Percentiles rank a stretch among this genome's conserved stretches.
These are phyloP conservation scores for Russula griseocarnosa DNA, from an alignment of 768 basidiomycete species.

Conservation along the genomic window DNA sequence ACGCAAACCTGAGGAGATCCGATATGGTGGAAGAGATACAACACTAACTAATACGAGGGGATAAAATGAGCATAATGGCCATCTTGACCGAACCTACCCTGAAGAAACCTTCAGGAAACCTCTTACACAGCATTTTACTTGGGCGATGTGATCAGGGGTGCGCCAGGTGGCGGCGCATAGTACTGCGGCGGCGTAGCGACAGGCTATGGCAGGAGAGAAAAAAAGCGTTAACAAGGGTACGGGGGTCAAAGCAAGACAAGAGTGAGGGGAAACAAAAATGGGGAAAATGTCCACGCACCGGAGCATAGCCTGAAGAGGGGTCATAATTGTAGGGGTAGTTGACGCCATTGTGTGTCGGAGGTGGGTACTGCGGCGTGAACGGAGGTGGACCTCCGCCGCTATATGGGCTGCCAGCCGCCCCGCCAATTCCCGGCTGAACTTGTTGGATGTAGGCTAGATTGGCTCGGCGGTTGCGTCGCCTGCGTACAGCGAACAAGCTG, in stretches of 20 bases:
- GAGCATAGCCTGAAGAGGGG: conserved; percentile 7
- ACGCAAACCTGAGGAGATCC: not conserved
- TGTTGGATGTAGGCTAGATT: conserved; percentile 11
- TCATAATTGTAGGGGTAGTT: not conserved
- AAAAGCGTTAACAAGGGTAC: too few relatives aligned
- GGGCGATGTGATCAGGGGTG: not conserved
- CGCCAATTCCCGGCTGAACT: not conserved
- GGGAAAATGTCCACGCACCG: not conserved
- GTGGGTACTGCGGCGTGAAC: conserved; percentile 14
- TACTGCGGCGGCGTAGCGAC: conserved; percentile 3
- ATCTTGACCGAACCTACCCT: not conserved
- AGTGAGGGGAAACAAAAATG: not conserved
- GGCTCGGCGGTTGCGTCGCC: not conserved
- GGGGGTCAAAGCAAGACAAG: not conserved
- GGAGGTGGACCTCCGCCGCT: not conserved
- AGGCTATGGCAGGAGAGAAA: too few relatives aligned
- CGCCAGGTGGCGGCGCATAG: conserved; percentile 8
- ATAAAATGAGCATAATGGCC: not conserved
- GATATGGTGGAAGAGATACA: not conserved
- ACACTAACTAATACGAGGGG: not conserved
- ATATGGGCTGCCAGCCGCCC: not conserved
- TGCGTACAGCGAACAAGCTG: not conserved
- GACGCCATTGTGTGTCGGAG: not conserved
- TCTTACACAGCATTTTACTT: not conserved
- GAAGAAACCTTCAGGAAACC: not conserved